These are phyloP conservation scores for Coemansia sp. DNA, from an alignment of 192 early-diverging fungal species.

Conservation along the genomic window DNA sequence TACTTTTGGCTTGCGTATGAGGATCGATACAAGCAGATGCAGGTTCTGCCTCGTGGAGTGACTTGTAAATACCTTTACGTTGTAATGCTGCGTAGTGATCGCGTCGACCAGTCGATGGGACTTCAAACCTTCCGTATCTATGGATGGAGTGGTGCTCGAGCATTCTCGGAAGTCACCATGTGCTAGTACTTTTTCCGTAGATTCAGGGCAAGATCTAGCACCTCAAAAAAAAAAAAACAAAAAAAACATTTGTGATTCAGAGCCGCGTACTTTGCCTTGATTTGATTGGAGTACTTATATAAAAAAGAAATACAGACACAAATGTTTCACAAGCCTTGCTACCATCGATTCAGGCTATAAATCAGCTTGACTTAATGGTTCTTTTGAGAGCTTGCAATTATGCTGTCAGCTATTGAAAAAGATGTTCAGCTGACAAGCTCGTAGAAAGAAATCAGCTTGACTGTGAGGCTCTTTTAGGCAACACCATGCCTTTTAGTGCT, in stretches of 20 bases:
- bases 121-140: constrained; percentile 33
- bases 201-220: too few relatives aligned
- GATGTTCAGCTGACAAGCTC: neutral
- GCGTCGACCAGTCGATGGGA: constrained; percentile 20
- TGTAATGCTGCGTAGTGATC: constrained; percentile 40
- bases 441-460: neutral
- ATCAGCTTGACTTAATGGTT: neutral
- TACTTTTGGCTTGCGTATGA: constrained; percentile 53
- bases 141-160: constrained; percentile 42
- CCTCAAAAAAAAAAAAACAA: too few relatives aligned
- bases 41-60: constrained; percentile 40
- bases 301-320: too few relatives aligned
- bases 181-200: constrained; percentile 10
- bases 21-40: constrained; percentile 45
- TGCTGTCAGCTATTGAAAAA: neutral
- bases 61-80: constrained; percentile 51
- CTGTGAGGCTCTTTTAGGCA: neutral
- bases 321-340: too few relatives aligned
- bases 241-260: too few relatives aligned
- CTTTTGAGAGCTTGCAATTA: neutral
- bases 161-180: constrained; percentile 37
- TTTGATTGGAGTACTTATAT: too few relatives aligned
- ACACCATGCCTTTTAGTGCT: neutral
- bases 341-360: too few relatives aligned
- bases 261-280: too few relatives aligned